Evolutionary conservation across 257 asterid genomes (phyloP), one percentile per base, ranked within the genome.

Genomic region (Lantana camara): DNA sequence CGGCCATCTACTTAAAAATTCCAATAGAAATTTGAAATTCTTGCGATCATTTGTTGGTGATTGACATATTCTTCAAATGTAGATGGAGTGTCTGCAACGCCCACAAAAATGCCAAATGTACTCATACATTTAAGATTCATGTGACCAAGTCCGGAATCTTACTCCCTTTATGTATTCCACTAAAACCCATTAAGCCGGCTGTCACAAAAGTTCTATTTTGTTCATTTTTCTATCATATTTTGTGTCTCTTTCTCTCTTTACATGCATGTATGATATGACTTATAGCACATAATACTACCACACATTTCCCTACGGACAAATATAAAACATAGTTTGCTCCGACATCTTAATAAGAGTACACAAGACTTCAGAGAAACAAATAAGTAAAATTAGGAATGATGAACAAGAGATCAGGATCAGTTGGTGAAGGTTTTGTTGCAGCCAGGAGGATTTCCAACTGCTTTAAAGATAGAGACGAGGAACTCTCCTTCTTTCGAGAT

Each of bases 381-480:
- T 2, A 0, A 1, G 4, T 19, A 0, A 20, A 34, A 10, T 2
- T 14, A 3, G 63, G 9, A 37, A 69, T 0, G 69, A 87, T 67
- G 79, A 68, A 55, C 14, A 69, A 74, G 63, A 68, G 77, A 68
- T 81, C 73, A 38, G 67, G 7, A 19, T n/a, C n/a, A n/a, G n/a
- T n/a, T n/a, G 41, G 63, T 1, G 68, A 63, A 44, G 60, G 74
- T 5, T 57, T 66, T 12, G 49, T 41, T 0, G 50, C 59, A 9
- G 60, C 60, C 12, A 40, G 69, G 54, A 71, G 68, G 72, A 32
- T 67, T 22, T 80, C 79, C 0, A 62, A 78, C 24, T 72, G 57
- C 57, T 63, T 57, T 42, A 83, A 79, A 61, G 90, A 81, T 35
- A 70, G 69, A 67, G 97, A 90, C 11, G 97, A 90, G 72, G 93